Base-by-base conservation (phyloP, 345 rosid genomes). In the Abelmoschus esculentus region DNA sequence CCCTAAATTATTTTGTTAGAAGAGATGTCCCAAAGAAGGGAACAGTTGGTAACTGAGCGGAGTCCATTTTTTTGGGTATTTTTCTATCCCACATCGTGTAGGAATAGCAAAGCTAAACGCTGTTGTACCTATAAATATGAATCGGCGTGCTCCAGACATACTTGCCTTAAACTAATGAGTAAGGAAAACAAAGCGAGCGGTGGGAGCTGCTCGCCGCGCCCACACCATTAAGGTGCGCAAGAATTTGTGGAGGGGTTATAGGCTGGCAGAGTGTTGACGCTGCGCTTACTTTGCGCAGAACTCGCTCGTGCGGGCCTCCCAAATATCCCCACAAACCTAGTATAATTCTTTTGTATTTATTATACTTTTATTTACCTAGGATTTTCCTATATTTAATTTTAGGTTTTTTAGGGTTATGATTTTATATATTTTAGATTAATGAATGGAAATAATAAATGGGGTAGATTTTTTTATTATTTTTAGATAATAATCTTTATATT, bases 101-200 rank as follows among this genome's bases (percentile, higher is more conserved):
- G 8, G 58, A 8, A 0, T 0, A 52, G 1, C 6, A 31, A 0
- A 0, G 42, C 8, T 0, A 31, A 15, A 1, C 0, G 0, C 11
- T 4, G n/a, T 22, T 66, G 6, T 7, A 0, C 2, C 0, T 69
- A 75, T 78, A 86, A 79, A 70, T 15, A 2, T 0, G 0, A 6
- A 4, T 0, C 0, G 6, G 7, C 1, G 6, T 3, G 0, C 32
- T 0, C 0, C 1, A 0, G 0, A 0, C 0, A 0, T 14, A 56
- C 0, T 13, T 67, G 98, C 96, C 97, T 84, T 90, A 93, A 90
- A 89, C 97, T 84, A 90, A 93, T 87, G 98, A 89, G 97, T 89
- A 90, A 90, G 96, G 97, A 93, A 90, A 93, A 89, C 93, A 90
- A 87, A 85, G 96, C 90, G 82, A 64, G 19, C 74, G 82, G 95